Evolutionary conservation across 192 early-diverging fungal genomes (phyloP).

Genomic region (Lunasporangiospora selenospora): DNA sequence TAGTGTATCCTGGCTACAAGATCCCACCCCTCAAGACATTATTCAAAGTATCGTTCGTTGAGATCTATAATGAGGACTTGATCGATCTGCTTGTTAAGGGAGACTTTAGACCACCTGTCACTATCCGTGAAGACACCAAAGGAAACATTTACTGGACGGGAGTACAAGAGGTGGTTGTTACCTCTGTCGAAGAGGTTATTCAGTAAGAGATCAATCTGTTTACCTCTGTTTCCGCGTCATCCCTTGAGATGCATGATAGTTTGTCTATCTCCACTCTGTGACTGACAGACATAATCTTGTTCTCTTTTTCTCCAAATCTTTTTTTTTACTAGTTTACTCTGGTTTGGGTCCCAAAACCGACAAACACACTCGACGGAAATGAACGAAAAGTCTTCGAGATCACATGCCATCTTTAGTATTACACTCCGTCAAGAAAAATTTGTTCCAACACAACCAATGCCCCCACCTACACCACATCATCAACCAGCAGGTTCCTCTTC

Average conservation of each 20-base stretch:
- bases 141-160: constrained; percentile 90
- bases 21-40: constrained; percentile 39
- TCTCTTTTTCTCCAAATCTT: neutral
- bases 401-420: constrained; percentile 97
- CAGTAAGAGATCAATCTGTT: too few relatives aligned
- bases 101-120: constrained; percentile 65
- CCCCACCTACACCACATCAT: constrained; percentile 7
- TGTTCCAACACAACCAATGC: constrained; percentile 35
- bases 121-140: constrained; percentile 84
- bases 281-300: neutral
- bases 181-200: constrained; percentile 75
- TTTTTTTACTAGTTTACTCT: constrained; percentile 57
- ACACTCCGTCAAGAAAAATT: constrained; percentile 82
- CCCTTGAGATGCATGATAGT: too few relatives aligned
- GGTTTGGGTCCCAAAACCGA: constrained; percentile 75
- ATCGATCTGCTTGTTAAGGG: constrained; percentile 85
- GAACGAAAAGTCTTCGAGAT: constrained; percentile 94
- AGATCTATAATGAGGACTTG: constrained; percentile 97
- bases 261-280: neutral
- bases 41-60: constrained; percentile 88
- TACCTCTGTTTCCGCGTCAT: too few relatives aligned
- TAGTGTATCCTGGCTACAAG: constrained; percentile 34
- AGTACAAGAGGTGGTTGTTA: constrained; percentile 78
- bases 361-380: constrained; percentile 96
- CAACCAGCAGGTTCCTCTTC: constrained; percentile 18